A percentile compares a stretch with the other conserved stretches of the same genome.
phyloP scores from a whole-genome alignment of 495 filamentous ascomycete species.

The Trichoderma parareesei region DNA sequence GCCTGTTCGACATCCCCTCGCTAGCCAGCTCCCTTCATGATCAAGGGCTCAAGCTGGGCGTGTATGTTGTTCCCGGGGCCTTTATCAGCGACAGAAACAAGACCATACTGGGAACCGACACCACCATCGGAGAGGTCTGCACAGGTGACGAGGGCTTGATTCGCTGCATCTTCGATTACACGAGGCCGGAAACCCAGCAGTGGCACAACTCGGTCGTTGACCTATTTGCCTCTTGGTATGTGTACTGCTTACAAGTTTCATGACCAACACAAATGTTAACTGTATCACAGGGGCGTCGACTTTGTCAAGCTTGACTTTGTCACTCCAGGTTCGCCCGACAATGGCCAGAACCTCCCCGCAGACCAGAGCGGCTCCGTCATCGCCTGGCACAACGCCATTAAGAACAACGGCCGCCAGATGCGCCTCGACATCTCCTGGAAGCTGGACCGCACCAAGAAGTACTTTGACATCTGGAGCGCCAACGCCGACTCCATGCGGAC shows the following conservation, averaged over 20 bases:
- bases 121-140: constrained; percentile 20
- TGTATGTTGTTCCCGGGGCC: constrained; percentile 25
- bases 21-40: constrained; percentile 20
- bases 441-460: constrained; percentile 21
- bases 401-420: constrained; percentile 19
- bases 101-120: constrained; percentile 20
- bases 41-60: constrained; percentile 22
- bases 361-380: constrained; percentile 18
- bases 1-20: constrained; percentile 18
- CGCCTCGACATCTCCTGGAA: constrained; percentile 27
- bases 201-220: constrained; percentile 26
- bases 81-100: constrained; percentile 20
- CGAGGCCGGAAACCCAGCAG: constrained; percentile 19
- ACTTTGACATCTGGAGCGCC: constrained; percentile 20
- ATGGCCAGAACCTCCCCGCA: constrained; percentile 4
- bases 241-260: background rate
- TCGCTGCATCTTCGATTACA: constrained; percentile 23
- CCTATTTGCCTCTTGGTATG: constrained; percentile 18
- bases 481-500: constrained; percentile 24
- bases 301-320: constrained; percentile 26
- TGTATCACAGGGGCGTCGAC: constrained; percentile 16
- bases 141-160: constrained; percentile 19
- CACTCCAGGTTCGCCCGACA: constrained; percentile 22
- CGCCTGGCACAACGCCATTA: constrained; percentile 19
- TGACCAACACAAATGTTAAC: background rate